phyloP scores from a whole-genome alignment of 2,329 filamentous ascomycete species.

The Alternaria metachromatica region DNA sequence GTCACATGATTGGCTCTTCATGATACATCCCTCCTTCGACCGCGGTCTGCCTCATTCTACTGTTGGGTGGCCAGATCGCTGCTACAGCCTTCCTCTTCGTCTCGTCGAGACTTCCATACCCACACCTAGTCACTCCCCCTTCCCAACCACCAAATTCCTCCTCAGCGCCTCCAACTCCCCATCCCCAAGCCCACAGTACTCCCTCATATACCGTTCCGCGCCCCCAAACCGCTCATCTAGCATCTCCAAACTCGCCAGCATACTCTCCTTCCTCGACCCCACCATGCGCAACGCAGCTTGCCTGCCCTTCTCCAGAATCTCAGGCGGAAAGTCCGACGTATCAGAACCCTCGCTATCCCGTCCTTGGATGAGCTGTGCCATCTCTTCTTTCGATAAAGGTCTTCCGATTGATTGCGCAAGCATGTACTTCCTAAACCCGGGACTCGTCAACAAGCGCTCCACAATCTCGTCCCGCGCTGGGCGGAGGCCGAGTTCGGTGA shows the following conservation, averaged over 20 bases:
- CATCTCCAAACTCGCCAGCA: slow-evolving; percentile 60
- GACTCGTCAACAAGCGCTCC: slow-evolving; percentile 54
- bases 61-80: too few species aligned
- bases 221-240: slow-evolving; percentile 68
- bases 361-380: slow-evolving; percentile 55
- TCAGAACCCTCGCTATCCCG: slow-evolving; percentile 13
- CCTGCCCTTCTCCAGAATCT: slow-evolving; percentile 30
- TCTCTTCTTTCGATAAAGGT: slow-evolving; percentile 54
- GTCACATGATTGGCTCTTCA: too few species aligned
- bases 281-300: slow-evolving; percentile 44
- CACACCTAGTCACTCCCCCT: background rate
- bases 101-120: rapidly evolving
- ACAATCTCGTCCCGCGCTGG: slow-evolving; percentile 56
- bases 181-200: slow-evolving; percentile 64
- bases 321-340: slow-evolving; percentile 47
- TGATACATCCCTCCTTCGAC: too few species aligned
- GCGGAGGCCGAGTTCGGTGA: slow-evolving; percentile 68
- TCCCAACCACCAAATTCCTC: slow-evolving; percentile 28
- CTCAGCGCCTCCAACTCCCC: slow-evolving; percentile 61
- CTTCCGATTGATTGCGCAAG: slow-evolving; percentile 14
- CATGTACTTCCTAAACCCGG: slow-evolving; percentile 36
- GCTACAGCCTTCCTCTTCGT: background rate
- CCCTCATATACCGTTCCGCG: slow-evolving; percentile 67
- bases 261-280: slow-evolving; percentile 57
- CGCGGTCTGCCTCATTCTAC: too few species aligned